Conservation (phyloP, 495 filamentous ascomycete species). For the Thermochaetoides thermophila region DNA sequence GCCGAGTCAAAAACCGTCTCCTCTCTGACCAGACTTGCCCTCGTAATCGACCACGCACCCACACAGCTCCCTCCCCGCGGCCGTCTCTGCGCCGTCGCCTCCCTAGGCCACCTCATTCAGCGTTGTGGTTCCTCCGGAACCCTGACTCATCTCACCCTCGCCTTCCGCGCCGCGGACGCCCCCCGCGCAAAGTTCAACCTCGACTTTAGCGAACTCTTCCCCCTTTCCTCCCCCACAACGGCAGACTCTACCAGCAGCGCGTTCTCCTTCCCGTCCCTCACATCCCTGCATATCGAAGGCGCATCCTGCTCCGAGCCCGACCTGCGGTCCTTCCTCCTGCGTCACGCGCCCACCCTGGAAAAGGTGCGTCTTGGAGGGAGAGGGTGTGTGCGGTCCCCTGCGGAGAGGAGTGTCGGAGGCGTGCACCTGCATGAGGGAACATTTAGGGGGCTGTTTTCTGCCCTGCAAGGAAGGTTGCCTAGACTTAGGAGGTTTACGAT, state of each 20-base stretch:
- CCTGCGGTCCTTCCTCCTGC: slow-evolving; percentile 25
- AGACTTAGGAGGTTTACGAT: slow-evolving; percentile 27
- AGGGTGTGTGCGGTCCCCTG: slow-evolving; percentile 25
- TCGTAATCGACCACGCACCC: slow-evolving; percentile 25
- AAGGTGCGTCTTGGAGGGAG: slow-evolving; percentile 31
- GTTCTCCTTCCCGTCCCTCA: slow-evolving; percentile 25
- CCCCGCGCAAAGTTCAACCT: slow-evolving; percentile 27
- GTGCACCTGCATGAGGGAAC: slow-evolving; percentile 30
- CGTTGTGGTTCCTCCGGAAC: slow-evolving; percentile 21
- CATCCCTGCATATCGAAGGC: slow-evolving; percentile 30
- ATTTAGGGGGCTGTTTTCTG: slow-evolving; percentile 25
- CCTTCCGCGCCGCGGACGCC: slow-evolving; percentile 29
- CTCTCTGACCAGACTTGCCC: slow-evolving; percentile 22
- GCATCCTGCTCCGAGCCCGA: slow-evolving; percentile 30
- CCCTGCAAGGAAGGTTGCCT: slow-evolving; percentile 21
- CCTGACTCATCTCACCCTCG: slow-evolving; percentile 24
- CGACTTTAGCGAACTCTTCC: too few species aligned
- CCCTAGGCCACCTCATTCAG: slow-evolving; percentile 30
- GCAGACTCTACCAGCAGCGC: too few species aligned
- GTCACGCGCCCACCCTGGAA: slow-evolving; percentile 26
- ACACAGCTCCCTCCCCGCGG: slow-evolving; percentile 18
- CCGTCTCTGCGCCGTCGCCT: slow-evolving; percentile 26
- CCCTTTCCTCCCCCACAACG: too few species aligned
- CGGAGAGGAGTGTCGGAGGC: slow-evolving; percentile 27
- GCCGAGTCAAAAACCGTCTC: slow-evolving; percentile 28